A percentile compares a stretch with the other conserved stretches of the same genome.
Conservation (phyloP, 208 protist genomes). For the Crithidia fasciculata region DNA sequence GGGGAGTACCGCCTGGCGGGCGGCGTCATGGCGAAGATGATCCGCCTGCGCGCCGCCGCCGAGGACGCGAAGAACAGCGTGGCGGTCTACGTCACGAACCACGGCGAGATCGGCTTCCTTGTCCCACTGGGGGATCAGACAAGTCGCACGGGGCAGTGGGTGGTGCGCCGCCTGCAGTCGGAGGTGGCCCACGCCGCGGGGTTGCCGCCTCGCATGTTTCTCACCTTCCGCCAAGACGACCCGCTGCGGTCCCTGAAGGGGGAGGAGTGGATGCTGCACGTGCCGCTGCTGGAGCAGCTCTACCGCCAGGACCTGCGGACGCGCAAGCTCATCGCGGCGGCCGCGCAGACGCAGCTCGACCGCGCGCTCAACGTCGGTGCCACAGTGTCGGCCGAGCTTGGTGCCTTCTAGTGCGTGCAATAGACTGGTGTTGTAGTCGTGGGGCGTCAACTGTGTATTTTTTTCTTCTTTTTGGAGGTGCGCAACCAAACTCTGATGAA, state of each 20-base stretch:
- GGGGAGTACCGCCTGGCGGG: constrained; percentile 81
- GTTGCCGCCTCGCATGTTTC: constrained; percentile 79
- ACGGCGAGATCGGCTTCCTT: constrained; percentile 83
- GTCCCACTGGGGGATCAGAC: constrained; percentile 77
- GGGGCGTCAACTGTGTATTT: background rate
- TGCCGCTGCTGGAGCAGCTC: constrained; percentile 57
- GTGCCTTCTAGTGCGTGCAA: constrained; percentile 34
- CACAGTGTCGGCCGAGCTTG: constrained; percentile 57
- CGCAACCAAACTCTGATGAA: too few relatives aligned
- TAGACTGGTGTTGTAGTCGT: too few relatives aligned
- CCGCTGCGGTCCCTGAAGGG: constrained; percentile 50
- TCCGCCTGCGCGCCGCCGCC: constrained; percentile 57
- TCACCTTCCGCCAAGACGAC: constrained; percentile 67
- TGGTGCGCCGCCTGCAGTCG: constrained; percentile 64
- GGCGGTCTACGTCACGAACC: constrained; percentile 77
- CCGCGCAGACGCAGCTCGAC: constrained; percentile 74
- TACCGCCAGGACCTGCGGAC: constrained; percentile 61
- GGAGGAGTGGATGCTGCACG: constrained; percentile 69
- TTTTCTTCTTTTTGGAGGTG: too few relatives aligned
- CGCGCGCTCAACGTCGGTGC: constrained; percentile 70
- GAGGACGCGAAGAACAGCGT: constrained; percentile 38
- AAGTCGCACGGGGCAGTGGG: constrained; percentile 70
- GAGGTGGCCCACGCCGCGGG: constrained; percentile 71
- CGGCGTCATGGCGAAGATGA: constrained; percentile 60
- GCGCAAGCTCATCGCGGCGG: constrained; percentile 63